Base-by-base conservation (phyloP, 345 rosid genomes). In the Fremontodendron californicum region DNA sequence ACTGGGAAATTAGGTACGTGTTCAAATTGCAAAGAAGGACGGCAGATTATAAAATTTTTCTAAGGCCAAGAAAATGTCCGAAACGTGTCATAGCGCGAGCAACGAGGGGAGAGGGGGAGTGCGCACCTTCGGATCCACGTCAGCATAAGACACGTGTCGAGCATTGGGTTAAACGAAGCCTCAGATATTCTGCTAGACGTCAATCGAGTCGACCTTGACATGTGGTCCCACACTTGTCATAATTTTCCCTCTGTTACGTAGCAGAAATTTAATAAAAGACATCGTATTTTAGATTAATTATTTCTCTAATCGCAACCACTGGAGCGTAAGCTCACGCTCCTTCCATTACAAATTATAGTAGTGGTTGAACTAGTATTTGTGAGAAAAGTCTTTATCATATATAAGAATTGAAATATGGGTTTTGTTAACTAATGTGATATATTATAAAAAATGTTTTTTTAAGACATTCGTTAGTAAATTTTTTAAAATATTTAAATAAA, bases 141-240 rank as follows among this genome's bases (percentile, higher is more conserved):
- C 85, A 75, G 75, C 4, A 0, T 0, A 1, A 0, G 69, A 61
- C 86, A 85, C 86, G 89, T 84, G 89, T 86, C 83, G 27, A 2
- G 1, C 0, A 3, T 0, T 35, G 3, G 21, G 48, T 42, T 0
- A 1, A 11, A 43, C 60, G 21, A 60, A 67, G 68, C 25, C 61
- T 55, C 75, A 76, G 82, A 86, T 86, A 83, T 83, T 83, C 79
- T 64, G 77, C 40, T 37, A 42, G 57, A 55, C 51, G 57, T 74
- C 74, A 70, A 77, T 31, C 70, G 61, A 49, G 13, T 1, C n/a
- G 52, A 62, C 29, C 49, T 60, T 51, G 79, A 80, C 80, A 61
- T 48, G 60, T 33, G 81, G 82, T 40, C 78, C 84, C 79, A 23
- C 78, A 82, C 81, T 79, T 82, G 89, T 84, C 89, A 31, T 21